phyloP scores from a whole-genome alignment of 768 basidiomycete species.

The Glaciozyma antarctica region DNA sequence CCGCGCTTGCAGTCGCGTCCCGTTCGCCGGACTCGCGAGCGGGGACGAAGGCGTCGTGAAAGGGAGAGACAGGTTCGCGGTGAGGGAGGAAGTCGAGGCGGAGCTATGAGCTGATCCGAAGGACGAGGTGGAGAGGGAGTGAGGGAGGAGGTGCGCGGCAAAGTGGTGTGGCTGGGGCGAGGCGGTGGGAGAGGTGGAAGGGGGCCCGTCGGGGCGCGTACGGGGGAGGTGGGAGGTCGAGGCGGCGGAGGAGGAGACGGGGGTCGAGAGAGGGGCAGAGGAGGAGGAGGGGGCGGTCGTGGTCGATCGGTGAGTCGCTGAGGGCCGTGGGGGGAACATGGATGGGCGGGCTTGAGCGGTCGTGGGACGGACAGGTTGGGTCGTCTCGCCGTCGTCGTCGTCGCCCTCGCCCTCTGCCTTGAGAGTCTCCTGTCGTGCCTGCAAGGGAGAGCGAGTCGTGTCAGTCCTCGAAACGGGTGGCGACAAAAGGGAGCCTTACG shows the following conservation, averaged over 20 bases:
- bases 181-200: not conserved
- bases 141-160: not conserved
- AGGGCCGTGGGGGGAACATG: not conserved
- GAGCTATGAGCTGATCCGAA: not conserved
- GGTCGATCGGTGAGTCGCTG: not conserved
- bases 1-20: not conserved
- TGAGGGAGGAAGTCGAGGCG: not conserved
- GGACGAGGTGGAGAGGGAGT: not conserved
- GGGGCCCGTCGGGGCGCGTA: not conserved
- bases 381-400: conserved; percentile 18
- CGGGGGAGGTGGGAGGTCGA: not conserved
- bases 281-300: not conserved
- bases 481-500: conserved; percentile 2
- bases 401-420: conserved; percentile 28
- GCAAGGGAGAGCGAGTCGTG: not conserved
- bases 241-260: not conserved
- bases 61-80: not conserved
- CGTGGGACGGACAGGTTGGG: not conserved
- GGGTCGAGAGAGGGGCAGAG: not conserved
- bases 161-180: not conserved
- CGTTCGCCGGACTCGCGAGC: not conserved
- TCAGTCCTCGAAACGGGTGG: not conserved
- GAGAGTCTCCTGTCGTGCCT: conserved; percentile 27
- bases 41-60: not conserved
- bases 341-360: not conserved